Base-by-base conservation (phyloP, 192 early-diverging fungal species). In the Dispira simplex region DNA sequence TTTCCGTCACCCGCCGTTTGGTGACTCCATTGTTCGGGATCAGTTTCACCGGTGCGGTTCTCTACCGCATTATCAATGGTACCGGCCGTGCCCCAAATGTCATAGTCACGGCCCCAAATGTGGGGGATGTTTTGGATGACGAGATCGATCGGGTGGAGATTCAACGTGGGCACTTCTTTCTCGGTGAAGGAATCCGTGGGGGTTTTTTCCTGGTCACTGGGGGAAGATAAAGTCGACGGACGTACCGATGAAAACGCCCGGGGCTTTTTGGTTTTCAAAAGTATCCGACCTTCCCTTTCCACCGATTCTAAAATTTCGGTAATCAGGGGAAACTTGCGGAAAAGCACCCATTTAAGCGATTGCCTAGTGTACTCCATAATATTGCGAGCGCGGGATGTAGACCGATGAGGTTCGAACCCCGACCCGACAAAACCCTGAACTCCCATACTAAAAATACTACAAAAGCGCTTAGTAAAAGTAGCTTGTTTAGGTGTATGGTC, bases 361-460 rank as follows among this genome's bases (percentile, higher is more conserved):
- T 82, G 82, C 16, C 64, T 55, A 1, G 79, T 77, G 69, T 88
- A 88, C 65, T 81, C 79, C 18, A 85, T 67, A 45, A 85, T 78
- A 69, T 88, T 88, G 46, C 76, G 69, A 13, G 75, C 67, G 52
- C 86, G 81, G 44, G 79, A 80, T 20, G 81, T 79, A 3, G 80
- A 74, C 23, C 86, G 72, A 60, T 85, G 76, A 63, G 79, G 65
- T 70, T 88, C 86, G 64, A 88, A 88, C 26, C 81, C 81, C 59
- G 77, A 78, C 20, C 86, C 86, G n/a, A 88, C 84, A 67, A 73
- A 78, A 46, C 81, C 86, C 70, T 88, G 86, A 44, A 88, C 79
- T 47, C 86, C 86, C 52, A 88, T 67, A 25, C 83, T 83, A 67
- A 86, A 80, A 65, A 86, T 86, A 70, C 85, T 84, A 49, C 77